These are phyloP conservation scores for Ceratopteris richardii DNA, from an alignment of 75 land plant genomes.

Conservation along the genomic window DNA sequence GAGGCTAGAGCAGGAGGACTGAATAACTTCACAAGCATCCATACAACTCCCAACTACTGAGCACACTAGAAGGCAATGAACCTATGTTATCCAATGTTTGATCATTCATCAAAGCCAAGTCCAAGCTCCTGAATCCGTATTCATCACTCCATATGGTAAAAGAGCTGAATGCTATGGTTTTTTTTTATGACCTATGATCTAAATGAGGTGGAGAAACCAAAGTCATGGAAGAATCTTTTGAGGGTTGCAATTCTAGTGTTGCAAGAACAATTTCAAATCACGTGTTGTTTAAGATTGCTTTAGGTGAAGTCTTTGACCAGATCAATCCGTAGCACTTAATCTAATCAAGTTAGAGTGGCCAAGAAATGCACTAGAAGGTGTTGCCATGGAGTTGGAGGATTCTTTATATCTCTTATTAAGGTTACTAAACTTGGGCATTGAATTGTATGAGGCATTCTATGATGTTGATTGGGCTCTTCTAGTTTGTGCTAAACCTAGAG, in stretches of 20 bases:
- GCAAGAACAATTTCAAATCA: slow-evolving; percentile 97
- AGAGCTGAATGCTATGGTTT: slow-evolving; percentile 66
- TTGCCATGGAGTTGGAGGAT: slow-evolving; percentile 97
- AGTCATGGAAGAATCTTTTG: slow-evolving; percentile 85
- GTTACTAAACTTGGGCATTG: slow-evolving; percentile 77
- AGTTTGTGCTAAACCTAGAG: slow-evolving; percentile 98
- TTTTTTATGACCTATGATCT: slow-evolving; percentile 82
- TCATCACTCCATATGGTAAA: slow-evolving; percentile 16
- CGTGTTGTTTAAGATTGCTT: slow-evolving; percentile 91
- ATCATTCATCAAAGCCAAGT: too few species aligned
- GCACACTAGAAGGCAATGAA: too few species aligned
- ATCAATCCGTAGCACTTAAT: slow-evolving; percentile 81
- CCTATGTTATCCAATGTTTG: too few species aligned
- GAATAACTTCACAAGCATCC: too few species aligned
- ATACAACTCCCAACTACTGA: too few species aligned
- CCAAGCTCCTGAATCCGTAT: slow-evolving; percentile 23
- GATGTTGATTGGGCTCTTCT: slow-evolving; percentile 96
- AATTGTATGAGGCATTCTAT: slow-evolving; percentile 76
- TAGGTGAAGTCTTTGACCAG: slow-evolving; percentile 87
- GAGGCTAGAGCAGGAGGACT: too few species aligned
- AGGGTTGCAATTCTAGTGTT: slow-evolving; percentile 92
- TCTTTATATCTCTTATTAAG: slow-evolving; percentile 88
- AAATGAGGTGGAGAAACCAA: slow-evolving; percentile 73
- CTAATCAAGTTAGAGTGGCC: slow-evolving; percentile 81
- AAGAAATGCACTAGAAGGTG: slow-evolving; percentile 84